Conservation (phyloP, 2,329 filamentous ascomycete species). For the Emergomyces africanus region DNA sequence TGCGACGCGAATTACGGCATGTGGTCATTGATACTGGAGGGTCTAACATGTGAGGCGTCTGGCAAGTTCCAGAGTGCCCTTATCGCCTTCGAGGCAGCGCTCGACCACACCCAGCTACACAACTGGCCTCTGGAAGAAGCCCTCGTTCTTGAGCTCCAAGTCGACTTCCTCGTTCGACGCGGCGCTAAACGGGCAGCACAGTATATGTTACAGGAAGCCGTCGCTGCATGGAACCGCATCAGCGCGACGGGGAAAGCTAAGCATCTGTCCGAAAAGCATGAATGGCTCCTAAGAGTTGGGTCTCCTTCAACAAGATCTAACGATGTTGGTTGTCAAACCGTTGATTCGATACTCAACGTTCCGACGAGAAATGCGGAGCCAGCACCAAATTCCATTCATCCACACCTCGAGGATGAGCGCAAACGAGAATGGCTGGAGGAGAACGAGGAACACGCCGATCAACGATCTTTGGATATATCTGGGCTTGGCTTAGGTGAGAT, state of each 20-base stretch:
- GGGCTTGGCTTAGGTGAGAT: constrained; percentile 27
- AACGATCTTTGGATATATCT: constrained; percentile 30
- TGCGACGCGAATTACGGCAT: constrained; percentile 49
- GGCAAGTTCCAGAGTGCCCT: constrained; percentile 35
- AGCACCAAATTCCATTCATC: constrained; percentile 18
- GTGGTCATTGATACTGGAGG: constrained; percentile 45
- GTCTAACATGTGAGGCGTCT: constrained; percentile 40
- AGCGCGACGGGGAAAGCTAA: constrained; percentile 47
- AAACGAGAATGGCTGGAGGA: constrained; percentile 33
- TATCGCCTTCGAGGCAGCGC: constrained; percentile 33
- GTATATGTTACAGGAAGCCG: constrained; percentile 44
- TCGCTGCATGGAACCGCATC: constrained; percentile 46
- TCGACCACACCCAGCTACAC: constrained; percentile 48
- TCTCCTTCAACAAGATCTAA: constrained; percentile 35
- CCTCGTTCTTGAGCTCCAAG: constrained; percentile 48
- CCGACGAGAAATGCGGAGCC: constrained; percentile 18
- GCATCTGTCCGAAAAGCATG: constrained; percentile 45
- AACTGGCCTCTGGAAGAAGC: constrained; percentile 48
- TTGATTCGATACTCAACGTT: constrained; percentile 35
- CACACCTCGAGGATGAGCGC: constrained; percentile 26
- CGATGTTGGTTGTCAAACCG: constrained; percentile 47
- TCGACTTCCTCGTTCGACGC: constrained; percentile 43
- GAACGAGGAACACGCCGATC: constrained; percentile 24
- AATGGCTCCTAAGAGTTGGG: constrained; percentile 46
- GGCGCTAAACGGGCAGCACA: constrained; percentile 48